These are phyloP conservation scores for Delitschia confertaspora DNA, from an alignment of 495 filamentous ascomycete genomes.

Conservation along the genomic window DNA sequence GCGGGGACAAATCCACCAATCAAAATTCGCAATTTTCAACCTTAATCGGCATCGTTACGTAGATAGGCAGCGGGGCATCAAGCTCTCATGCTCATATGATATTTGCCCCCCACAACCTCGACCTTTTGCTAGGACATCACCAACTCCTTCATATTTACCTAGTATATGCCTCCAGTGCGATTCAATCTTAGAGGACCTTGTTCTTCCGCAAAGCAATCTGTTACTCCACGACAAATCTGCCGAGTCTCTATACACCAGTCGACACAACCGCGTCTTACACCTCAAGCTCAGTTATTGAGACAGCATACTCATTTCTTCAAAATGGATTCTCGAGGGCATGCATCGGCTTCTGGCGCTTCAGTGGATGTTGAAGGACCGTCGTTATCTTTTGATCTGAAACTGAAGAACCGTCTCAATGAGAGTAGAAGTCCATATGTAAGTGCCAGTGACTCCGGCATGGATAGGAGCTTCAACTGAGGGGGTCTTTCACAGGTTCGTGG, in stretches of 20 bases:
- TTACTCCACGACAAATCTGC: background rate
- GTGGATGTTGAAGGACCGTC: no score
- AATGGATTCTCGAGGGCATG: constrained; percentile 20
- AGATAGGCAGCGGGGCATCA: no score
- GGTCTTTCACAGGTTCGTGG: constrained; percentile 50
- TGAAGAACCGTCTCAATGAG: constrained; percentile 62
- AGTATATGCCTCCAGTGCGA: constrained; percentile 17
- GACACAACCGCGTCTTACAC: constrained; percentile 2
- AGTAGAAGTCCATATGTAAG: constrained; percentile 75
- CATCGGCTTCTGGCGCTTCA: background rate
- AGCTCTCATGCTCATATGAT: no score
- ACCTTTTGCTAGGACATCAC: no score
- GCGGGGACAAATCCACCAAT: no score
- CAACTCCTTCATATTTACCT: no score
- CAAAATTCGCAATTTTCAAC: no score
- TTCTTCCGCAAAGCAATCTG: constrained; percentile 1
- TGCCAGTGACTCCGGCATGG: no score
- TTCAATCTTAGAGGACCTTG: constrained; percentile 20
- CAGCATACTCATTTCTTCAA: constrained; percentile 16
- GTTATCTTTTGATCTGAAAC: constrained; percentile 31
- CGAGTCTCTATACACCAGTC: background rate
- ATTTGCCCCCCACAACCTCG: no score
- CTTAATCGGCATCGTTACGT: no score
- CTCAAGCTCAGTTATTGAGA: constrained; percentile 1
- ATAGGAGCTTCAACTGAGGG: no score